Evolutionary conservation across 106 monocot genomes (phyloP).

Genomic region (Hemerocallis citrina): DNA sequence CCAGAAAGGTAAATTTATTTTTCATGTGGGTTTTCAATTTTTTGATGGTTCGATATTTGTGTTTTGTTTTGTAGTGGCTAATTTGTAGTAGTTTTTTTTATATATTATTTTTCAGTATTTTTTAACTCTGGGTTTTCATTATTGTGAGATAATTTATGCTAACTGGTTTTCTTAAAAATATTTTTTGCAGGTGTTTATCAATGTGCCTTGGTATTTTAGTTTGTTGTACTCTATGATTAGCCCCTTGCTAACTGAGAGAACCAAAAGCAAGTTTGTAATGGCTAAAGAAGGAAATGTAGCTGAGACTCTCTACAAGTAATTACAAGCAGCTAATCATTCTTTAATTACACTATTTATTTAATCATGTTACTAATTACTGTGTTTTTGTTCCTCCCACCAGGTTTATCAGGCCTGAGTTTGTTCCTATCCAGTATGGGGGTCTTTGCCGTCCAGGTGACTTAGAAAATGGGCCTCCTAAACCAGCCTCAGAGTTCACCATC

Average conservation of each 20-base stretch:
- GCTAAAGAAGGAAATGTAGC: constrained; percentile 76
- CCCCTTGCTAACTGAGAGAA: constrained; percentile 86
- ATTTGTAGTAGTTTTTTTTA: background rate
- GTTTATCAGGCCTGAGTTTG: constrained; percentile 77
- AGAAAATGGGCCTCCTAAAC: constrained; percentile 77
- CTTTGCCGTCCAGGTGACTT: constrained; percentile 63
- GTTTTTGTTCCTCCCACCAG: constrained; percentile 8
- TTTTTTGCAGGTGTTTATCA: constrained; percentile 66
- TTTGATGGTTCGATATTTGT: background rate
- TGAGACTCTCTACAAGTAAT: constrained; percentile 86
- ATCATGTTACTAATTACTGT: background rate
- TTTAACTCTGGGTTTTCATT: background rate
- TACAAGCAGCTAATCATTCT: background rate
- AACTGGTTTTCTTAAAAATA: background rate
- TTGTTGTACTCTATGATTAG: constrained; percentile 75
- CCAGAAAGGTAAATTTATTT: constrained; percentile 76
- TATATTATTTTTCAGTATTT: background rate
- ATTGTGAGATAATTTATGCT: background rate
- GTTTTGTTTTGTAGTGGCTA: no score
- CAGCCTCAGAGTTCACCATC: constrained; percentile 90
- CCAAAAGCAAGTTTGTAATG: constrained; percentile 95
- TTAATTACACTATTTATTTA: background rate
- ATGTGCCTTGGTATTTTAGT: constrained; percentile 94
- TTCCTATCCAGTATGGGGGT: constrained; percentile 81
- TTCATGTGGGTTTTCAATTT: background rate